Base-by-base conservation (phyloP, 1,139 yeast species). In the Eremothecium cymbalariae region DNA sequence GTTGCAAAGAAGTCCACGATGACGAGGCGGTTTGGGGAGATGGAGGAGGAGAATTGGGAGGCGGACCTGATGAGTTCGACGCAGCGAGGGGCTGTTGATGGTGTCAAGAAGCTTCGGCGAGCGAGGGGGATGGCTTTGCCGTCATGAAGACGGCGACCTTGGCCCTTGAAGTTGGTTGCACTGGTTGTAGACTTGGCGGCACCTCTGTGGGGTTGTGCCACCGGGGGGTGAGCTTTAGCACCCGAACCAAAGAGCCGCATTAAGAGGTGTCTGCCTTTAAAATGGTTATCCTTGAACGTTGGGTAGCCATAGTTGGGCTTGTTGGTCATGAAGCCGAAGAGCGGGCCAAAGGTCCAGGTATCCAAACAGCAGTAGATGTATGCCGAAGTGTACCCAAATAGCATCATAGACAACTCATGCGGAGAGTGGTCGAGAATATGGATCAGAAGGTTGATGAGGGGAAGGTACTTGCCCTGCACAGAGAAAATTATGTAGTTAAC, bases 1-100 rank as follows among this genome's bases (percentile, higher is more conserved):
- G 88, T 77, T 48, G 96, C 95, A 53, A 77, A 84, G 67, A 86
- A 86, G 67, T 86, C 96, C 45, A 86, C 84, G 45, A 86, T 93
- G 46, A 83, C 83, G 8, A 34, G 13, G 22, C 22, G 21, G 2
- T 26, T 20, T 9, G 20, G 17, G 9, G 32, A 26, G 11, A 34
- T 20, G 6, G 34, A 34, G 8, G 27, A 63, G 35, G 70, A 62
- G 68, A 83, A 83, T 57, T 81, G 85, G 44, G 70, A 70, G 44
- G 64, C 64, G 41, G 74, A 56, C 27, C 62, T 48, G 42, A 79
- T 54, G 45, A 59, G 64, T 42, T 57, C 39, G 43, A 70, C 71
- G n/a, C n/a, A n/a, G n/a, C n/a, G n/a, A n/a, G n/a, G n/a, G n/a
- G n/a, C n/a, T n/a, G n/a, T n/a, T n/a, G n/a, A n/a, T n/a, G n/a